A percentile compares a stretch with the other conserved stretches of the same genome.
phyloP scores from a whole-genome alignment of 169 alveolate species.

The Plasmodium gonderi region DNA sequence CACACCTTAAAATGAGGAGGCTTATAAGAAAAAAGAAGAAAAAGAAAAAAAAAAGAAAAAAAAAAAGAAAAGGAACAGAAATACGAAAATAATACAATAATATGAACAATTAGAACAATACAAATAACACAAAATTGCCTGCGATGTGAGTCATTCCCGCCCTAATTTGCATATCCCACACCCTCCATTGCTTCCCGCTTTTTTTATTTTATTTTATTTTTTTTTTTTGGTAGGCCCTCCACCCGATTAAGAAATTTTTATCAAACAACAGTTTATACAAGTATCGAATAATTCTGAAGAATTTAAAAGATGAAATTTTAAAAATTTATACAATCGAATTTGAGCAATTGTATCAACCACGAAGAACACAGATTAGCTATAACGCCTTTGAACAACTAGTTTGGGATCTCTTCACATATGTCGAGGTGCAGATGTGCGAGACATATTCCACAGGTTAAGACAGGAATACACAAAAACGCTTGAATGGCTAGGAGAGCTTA shows the following conservation, averaged over 20 bases:
- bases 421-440: constrained; percentile 58
- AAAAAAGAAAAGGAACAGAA: background rate
- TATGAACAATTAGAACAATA: no score
- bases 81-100: no score
- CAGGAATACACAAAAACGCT: no score
- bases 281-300: constrained; percentile 30
- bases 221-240: constrained; percentile 24
- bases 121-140: no score
- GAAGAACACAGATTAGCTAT: constrained; percentile 18
- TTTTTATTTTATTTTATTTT: no score
- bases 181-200: no score
- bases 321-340: constrained; percentile 60
- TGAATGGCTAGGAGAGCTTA: no score
- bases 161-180: no score
- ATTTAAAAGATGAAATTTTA: constrained; percentile 35
- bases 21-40: background rate
- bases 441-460: constrained; percentile 18
- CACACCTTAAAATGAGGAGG: background rate
- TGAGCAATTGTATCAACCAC: constrained; percentile 36
- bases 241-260: constrained; percentile 26
- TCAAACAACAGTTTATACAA: constrained; percentile 52
- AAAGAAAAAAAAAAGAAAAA: background rate
- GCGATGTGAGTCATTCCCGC: no score
- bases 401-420: constrained; percentile 67
- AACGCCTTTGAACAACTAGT: constrained; percentile 51